These are phyloP conservation scores for Talaromyces rugulosus DNA, from an alignment of 2,329 filamentous ascomycete genomes.

Conservation along the genomic window DNA sequence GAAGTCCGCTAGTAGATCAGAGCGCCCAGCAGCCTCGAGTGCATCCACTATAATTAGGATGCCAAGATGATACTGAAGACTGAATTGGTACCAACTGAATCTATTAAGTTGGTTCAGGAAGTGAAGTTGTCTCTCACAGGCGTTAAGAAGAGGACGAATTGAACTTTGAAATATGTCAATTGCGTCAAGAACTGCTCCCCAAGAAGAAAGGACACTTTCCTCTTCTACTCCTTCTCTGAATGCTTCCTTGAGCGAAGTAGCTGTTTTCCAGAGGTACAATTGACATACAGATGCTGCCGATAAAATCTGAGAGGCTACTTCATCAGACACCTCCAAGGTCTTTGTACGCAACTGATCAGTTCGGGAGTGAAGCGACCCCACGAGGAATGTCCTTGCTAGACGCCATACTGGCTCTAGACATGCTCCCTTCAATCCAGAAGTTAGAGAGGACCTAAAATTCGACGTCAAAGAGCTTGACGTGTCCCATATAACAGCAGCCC, in stretches of 20 bases:
- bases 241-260: neutral
- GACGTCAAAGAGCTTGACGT: neutral
- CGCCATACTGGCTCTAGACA: neutral
- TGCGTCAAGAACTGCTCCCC: neutral
- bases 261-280: neutral
- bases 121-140: neutral
- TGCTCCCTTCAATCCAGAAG: conserved; percentile 1
- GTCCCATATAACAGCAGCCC: neutral
- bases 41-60: neutral
- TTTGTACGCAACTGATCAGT: neutral
- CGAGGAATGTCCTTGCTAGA: neutral
- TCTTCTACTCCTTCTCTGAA: conserved; percentile 2
- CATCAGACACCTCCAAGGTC: neutral
- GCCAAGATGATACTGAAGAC: neutral
- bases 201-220: neutral
- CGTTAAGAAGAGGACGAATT: neutral
- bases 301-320: neutral
- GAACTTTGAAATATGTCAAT: neutral
- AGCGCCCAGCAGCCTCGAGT: neutral
- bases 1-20: neutral
- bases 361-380: neutral
- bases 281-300: neutral
- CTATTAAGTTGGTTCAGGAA: neutral
- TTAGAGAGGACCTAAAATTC: neutral
- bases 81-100: neutral